Evolutionary conservation across 1,284 basidiomycete species (phyloP).

Genomic region (Apiotrichum veenhuisii): DNA sequence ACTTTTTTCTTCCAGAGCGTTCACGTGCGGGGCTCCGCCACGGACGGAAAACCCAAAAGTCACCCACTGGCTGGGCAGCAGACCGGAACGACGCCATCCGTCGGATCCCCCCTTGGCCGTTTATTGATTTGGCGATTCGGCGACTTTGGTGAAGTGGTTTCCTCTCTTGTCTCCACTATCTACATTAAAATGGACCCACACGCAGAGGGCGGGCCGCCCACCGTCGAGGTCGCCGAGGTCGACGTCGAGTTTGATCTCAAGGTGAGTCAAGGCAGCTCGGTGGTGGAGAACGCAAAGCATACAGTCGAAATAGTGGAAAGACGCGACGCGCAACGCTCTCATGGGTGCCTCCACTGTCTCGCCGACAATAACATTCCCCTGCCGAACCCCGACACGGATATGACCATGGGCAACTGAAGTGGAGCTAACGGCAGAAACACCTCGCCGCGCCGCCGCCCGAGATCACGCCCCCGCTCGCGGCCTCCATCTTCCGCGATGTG

Average conservation of each 20-base stretch:
- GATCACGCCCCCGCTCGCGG: slow-evolving; percentile 14
- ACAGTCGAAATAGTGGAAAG: too few relatives aligned
- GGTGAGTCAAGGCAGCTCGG: neutral
- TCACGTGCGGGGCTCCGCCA: too few relatives aligned
- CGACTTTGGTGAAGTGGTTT: neutral
- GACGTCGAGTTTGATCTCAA: slow-evolving; percentile 38
- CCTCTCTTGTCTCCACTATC: slow-evolving; percentile 1
- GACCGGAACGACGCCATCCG: too few relatives aligned
- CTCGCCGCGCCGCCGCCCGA: slow-evolving; percentile 11
- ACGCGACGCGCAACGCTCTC: neutral
- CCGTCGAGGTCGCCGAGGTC: slow-evolving; percentile 38
- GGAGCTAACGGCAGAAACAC: slow-evolving; percentile 15
- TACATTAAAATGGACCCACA: slow-evolving; percentile 45
- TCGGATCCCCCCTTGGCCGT: too few relatives aligned
- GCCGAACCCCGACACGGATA: too few relatives aligned
- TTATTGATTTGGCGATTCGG: too few relatives aligned
- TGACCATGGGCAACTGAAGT: slow-evolving; percentile 1
- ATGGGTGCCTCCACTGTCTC: neutral
- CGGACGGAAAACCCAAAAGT: too few relatives aligned
- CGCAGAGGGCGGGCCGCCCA: slow-evolving; percentile 35
- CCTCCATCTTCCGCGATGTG: slow-evolving; percentile 16
- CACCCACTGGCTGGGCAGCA: too few relatives aligned
- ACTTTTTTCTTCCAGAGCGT: too few relatives aligned
- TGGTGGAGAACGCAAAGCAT: neutral
- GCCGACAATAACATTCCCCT: neutral